These are phyloP conservation scores for Trypanosoma theileri DNA, from an alignment of 208 protist species.

Conservation along the genomic window DNA sequence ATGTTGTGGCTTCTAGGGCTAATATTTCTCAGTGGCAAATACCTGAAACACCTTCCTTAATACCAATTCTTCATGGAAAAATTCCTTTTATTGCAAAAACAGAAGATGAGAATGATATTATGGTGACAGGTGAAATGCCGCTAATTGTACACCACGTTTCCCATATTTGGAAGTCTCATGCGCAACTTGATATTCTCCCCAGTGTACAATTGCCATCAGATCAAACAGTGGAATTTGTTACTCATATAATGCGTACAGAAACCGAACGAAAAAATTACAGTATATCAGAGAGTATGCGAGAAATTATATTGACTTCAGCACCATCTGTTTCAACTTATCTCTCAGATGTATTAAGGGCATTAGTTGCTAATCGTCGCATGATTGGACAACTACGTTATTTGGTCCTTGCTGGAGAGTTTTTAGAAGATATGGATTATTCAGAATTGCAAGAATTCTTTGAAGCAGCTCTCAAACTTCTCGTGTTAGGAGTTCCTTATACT, in stretches of 20 bases:
- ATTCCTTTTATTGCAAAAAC: constrained; percentile 16
- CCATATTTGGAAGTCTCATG: constrained; percentile 24
- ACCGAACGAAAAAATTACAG: constrained; percentile 20
- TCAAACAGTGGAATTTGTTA: constrained; percentile 27
- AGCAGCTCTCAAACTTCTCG: background rate
- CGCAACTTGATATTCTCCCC: constrained; percentile 14
- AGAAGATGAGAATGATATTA: constrained; percentile 25
- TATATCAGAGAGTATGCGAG: constrained; percentile 21
- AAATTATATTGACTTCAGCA: constrained; percentile 13
- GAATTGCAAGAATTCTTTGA: constrained; percentile 25
- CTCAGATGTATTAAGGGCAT: constrained; percentile 14
- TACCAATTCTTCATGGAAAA: constrained; percentile 4
- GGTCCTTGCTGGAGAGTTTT: constrained; percentile 25
- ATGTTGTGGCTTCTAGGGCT: constrained; percentile 52
- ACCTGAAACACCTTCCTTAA: constrained; percentile 10
- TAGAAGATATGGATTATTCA: constrained; percentile 4
- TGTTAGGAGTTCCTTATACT: constrained; percentile 19
- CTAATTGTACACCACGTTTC: constrained; percentile 21
- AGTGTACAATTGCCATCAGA: constrained; percentile 27
- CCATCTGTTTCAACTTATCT: background rate
- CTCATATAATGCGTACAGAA: constrained; percentile 28
- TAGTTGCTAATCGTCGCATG: constrained; percentile 22
- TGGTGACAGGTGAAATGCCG: constrained; percentile 4
- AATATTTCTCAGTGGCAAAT: constrained; percentile 50
- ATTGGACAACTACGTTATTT: constrained; percentile 18